These are phyloP conservation scores for Quercus parvula DNA, from an alignment of 306 rosid genomes.

Conservation along the genomic window DNA sequence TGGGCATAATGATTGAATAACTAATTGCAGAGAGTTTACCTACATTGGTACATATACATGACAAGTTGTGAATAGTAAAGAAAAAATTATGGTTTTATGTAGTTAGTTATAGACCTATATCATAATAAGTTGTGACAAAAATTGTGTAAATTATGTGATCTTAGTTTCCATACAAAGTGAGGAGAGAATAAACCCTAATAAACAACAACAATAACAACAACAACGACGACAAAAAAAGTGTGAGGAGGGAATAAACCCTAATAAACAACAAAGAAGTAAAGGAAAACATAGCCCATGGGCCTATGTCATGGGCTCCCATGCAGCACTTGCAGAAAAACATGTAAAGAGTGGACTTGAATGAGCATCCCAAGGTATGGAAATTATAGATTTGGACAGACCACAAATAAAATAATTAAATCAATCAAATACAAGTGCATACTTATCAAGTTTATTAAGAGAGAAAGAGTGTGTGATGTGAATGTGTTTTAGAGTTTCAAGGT, in stretches of 20 bases:
- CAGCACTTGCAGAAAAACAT: background rate
- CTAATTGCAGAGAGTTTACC: no score
- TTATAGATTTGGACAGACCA: no score
- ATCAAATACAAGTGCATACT: background rate
- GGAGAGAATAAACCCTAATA: no score
- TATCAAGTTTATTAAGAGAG: background rate
- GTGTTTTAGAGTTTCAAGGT: background rate
- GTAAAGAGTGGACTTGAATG: background rate
- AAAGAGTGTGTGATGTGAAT: background rate
- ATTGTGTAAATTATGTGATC: no score
- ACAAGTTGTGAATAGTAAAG: no score
- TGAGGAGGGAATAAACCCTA: background rate
- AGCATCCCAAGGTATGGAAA: background rate
- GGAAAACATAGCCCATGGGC: slow-evolving; percentile 1
- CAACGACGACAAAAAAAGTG: background rate
- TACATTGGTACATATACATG: no score
- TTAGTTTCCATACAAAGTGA: no score
- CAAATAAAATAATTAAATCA: background rate
- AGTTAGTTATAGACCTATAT: no score
- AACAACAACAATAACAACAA: no score
- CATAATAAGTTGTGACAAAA: no score
- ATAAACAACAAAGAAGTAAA: background rate
- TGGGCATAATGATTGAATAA: no score
- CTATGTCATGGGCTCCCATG: slow-evolving; percentile 4
- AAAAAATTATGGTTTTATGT: no score